Evolutionary conservation across 2,329 filamentous ascomycete species (phyloP), one percentile per base, ranked within the genome.

Genomic region (Penicillium palitans): DNA sequence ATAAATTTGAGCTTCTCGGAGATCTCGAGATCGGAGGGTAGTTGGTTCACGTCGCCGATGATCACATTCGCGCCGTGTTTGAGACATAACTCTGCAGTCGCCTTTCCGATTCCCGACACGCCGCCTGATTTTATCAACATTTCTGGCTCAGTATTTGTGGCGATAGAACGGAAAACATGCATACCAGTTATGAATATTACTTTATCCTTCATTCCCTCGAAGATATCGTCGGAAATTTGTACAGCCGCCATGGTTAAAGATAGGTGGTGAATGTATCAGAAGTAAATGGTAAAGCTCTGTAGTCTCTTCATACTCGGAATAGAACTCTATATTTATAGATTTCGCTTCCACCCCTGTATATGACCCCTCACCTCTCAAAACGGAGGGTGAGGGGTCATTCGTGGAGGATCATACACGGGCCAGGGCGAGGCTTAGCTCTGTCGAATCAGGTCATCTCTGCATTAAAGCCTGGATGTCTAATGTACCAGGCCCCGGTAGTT

Each of bases 41-140:
- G 71, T 6, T 70, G 42, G 40, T 81, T 79, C 42, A 86, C 59
- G 64, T 88, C 85, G 37, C 76, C 81, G 27, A 79, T 80, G 58
- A 86, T 77, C 19, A 87, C 84, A 17, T 75, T 78, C 29, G 83
- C 84, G 21, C 83, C 84, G 0, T 80, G 69, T 0, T 78, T 72
- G 8, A 87, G 74, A 15, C 86, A 78, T 2, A 82, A 73, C 9
- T 79, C 70, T 8, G 80, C 77, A 1, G 84, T 85, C 54, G 82
- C 82, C 15, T 85, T 78, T 33, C 85, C 84, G 53, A 87, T 87
- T 17, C 85, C 85, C 2, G 83, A 85, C 0, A 82, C 83, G 56
- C 82, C 82, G 49, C 84, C 84, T 80, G 55, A 1, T 48, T 24
- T n/a, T 2, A 24, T 35, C 2, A 48, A 4, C 17, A n/a, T 29